A percentile compares a stretch with the other conserved stretches of the same genome.
These are phyloP conservation scores for Microdochium paspali DNA, from an alignment of 2,329 filamentous ascomycete species.

Conservation along the genomic window DNA sequence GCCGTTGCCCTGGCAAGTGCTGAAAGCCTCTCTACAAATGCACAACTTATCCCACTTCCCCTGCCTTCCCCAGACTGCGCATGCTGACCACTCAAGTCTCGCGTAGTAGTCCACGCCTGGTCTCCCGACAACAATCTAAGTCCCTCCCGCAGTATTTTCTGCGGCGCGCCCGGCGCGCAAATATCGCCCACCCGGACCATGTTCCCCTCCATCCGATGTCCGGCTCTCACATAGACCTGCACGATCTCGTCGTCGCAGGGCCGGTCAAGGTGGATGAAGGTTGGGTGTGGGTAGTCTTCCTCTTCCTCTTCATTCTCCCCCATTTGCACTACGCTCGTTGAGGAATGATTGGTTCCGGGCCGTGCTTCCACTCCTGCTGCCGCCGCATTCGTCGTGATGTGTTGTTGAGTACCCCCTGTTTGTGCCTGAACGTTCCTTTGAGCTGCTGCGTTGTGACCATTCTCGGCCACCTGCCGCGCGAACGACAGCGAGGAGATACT, in stretches of 20 bases:
- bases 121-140: conserved; percentile 2
- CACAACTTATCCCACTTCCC: too few relatives aligned
- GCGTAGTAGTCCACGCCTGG: not conserved
- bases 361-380: too few relatives aligned
- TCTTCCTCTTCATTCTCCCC: conserved; percentile 1
- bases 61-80: too few relatives aligned
- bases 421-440: not conserved
- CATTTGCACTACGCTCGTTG: too few relatives aligned
- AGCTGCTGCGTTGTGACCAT: conserved; percentile 1
- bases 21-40: too few relatives aligned
- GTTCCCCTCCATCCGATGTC: conserved; percentile 37
- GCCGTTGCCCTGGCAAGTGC: too few relatives aligned
- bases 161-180: conserved; percentile 11
- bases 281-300: conserved; percentile 14
- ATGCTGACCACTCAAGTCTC: not conserved
- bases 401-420: not conserved
- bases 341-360: too few relatives aligned
- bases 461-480: not conserved
- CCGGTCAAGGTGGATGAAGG: conserved; percentile 41
- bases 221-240: conserved; percentile 38
- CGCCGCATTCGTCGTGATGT: not conserved
- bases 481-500: conserved; percentile 10
- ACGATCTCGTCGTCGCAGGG: conserved; percentile 49
- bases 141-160: conserved; percentile 11
- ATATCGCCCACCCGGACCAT: conserved; percentile 44